These are phyloP conservation scores for Suhomyces wounanorum DNA, from an alignment of 1,139 yeast genomes.

Conservation along the genomic window DNA sequence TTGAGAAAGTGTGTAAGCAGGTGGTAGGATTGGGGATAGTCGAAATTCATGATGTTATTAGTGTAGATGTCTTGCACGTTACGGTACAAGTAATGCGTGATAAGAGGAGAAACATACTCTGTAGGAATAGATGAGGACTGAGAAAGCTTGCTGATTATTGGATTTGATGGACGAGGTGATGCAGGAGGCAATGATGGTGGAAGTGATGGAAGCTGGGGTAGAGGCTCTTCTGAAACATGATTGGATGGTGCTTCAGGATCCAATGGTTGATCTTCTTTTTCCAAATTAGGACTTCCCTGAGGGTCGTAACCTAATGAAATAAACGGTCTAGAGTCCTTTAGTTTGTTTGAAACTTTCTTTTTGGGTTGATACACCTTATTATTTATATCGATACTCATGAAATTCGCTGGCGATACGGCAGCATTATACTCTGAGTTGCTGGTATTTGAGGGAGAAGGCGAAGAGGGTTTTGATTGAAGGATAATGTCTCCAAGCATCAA, in stretches of 20 bases:
- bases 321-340: slow-evolving; percentile 36
- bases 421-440: slow-evolving; percentile 28
- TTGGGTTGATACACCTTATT: slow-evolving; percentile 9
- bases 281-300: not conserved
- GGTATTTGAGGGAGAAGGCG: slow-evolving; percentile 46
- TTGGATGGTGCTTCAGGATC: slow-evolving; percentile 2
- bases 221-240: not conserved
- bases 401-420: slow-evolving; percentile 19
- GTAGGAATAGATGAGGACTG: slow-evolving; percentile 21
- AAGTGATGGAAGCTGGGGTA: not conserved
- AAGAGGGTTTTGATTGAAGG: slow-evolving; percentile 51
- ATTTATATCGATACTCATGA: slow-evolving; percentile 10
- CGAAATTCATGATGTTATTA: slow-evolving; percentile 56
- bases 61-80: slow-evolving; percentile 67
- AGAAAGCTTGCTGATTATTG: slow-evolving; percentile 12
- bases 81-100: slow-evolving; percentile 60
- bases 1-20: slow-evolving; percentile 59
- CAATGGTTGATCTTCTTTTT: not conserved
- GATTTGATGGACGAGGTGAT: slow-evolving; percentile 9
- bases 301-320: slow-evolving; percentile 39
- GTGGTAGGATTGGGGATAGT: slow-evolving; percentile 69
- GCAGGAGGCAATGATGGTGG: slow-evolving; percentile 2
- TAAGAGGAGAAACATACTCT: slow-evolving; percentile 55
- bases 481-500: slow-evolving; percentile 58
- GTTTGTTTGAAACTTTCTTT: slow-evolving; percentile 13